A percentile compares a stretch with the other conserved stretches of the same genome.
phyloP scores from a whole-genome alignment of 1,284 basidiomycete genomes.

The Ustilago esculenta region DNA sequence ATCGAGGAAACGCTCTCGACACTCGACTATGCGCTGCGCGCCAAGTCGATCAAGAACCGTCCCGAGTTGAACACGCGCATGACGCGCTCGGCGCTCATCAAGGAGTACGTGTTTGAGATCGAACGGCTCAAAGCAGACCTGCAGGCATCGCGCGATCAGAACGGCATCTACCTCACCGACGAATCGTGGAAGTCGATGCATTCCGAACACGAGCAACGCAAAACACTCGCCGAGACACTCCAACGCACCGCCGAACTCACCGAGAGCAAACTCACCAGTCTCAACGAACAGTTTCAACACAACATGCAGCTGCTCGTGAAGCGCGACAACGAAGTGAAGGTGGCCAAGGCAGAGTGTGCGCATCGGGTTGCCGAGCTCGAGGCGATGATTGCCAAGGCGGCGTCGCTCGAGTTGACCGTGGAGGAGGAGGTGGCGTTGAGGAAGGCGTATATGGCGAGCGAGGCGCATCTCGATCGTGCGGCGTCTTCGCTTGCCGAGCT shows the following conservation, averaged over 20 bases:
- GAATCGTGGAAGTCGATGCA: conserved; percentile 59
- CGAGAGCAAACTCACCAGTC: conserved; percentile 56
- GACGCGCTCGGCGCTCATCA: conserved; percentile 88
- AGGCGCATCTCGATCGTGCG: conserved; percentile 76
- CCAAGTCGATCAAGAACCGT: conserved; percentile 94
- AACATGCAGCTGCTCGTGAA: conserved; percentile 62
- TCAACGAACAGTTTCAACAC: conserved; percentile 66
- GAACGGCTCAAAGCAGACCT: conserved; percentile 91
- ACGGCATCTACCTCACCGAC: conserved; percentile 60
- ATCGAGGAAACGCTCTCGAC: conserved; percentile 98
- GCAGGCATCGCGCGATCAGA: conserved; percentile 68
- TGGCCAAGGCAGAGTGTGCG: conserved; percentile 47
- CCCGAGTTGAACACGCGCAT: conserved; percentile 95
- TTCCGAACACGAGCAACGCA: conserved; percentile 51
- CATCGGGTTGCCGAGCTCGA: conserved; percentile 50
- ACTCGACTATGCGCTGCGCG: conserved; percentile 94
- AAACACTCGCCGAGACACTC: conserved; percentile 51
- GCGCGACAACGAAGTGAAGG: conserved; percentile 54
- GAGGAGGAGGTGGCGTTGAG: conserved; percentile 72
- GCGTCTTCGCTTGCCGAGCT: conserved; percentile 77
- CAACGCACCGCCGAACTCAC: conserved; percentile 58
- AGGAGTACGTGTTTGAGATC: conserved; percentile 95
- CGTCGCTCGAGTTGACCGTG: conserved; percentile 37
- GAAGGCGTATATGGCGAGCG: conserved; percentile 80
- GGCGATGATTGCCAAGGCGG: conserved; percentile 38